Conservation (phyloP, 306 rosid species). For the Abrus pulchellus region DNA sequence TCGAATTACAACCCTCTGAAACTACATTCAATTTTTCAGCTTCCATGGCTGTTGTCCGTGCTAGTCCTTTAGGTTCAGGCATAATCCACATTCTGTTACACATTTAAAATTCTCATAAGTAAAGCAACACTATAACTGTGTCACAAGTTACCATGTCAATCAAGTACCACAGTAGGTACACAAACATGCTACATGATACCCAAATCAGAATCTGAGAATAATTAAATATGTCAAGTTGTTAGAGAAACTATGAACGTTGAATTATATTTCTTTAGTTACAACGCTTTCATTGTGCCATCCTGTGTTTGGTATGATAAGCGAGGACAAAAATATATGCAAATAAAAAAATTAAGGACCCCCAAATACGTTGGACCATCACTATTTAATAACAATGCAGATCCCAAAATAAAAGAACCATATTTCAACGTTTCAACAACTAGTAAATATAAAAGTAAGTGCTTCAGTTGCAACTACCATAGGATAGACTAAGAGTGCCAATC, state of each 20-base stretch:
- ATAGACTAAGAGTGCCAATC: slow-evolving; percentile 42
- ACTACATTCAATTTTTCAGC: slow-evolving; percentile 78
- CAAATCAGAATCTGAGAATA: slow-evolving; percentile 29
- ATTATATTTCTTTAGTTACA: slow-evolving; percentile 3
- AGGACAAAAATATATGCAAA: slow-evolving; percentile 22
- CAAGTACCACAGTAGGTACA: background rate
- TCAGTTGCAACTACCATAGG: slow-evolving; percentile 44
- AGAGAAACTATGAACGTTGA: slow-evolving; percentile 6
- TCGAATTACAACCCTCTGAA: slow-evolving; percentile 83
- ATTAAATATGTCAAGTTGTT: slow-evolving; percentile 41
- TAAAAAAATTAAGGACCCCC: slow-evolving; percentile 36
- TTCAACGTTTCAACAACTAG: slow-evolving; percentile 49
- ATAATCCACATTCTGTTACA: slow-evolving; percentile 83
- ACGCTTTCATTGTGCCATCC: slow-evolving; percentile 32
- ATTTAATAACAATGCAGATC: slow-evolving; percentile 43
- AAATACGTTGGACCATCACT: slow-evolving; percentile 39
- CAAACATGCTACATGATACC: slow-evolving; percentile 1
- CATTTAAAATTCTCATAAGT: slow-evolving; percentile 40
- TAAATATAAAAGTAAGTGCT: slow-evolving; percentile 45
- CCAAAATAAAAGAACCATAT: slow-evolving; percentile 32
- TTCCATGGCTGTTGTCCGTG: slow-evolving; percentile 70
- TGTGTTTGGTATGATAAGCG: slow-evolving; percentile 21
- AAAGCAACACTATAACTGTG: background rate
- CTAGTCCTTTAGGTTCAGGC: slow-evolving; percentile 74
- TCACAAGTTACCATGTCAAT: background rate